phyloP scores from a whole-genome alignment of 2,329 filamentous ascomycete genomes.

The Exutisphaerella laricina region DNA sequence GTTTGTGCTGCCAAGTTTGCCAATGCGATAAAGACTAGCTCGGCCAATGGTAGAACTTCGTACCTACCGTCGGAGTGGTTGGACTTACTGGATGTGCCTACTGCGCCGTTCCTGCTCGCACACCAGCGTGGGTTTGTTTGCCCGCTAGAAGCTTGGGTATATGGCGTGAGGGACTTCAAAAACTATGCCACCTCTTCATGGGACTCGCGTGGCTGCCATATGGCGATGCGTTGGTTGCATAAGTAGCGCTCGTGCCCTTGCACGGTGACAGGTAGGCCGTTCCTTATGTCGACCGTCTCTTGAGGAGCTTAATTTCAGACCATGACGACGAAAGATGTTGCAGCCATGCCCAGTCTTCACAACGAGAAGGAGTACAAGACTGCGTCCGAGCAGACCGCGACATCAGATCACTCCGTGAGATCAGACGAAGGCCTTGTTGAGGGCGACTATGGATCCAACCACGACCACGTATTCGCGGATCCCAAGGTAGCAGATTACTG shows the following conservation, averaged over 20 bases:
- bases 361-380: background rate
- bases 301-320: too few species aligned
- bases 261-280: background rate
- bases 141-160: background rate
- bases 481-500: slow-evolving; percentile 51
- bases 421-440: slow-evolving; percentile 14
- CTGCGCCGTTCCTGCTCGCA: background rate
- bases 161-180: background rate
- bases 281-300: background rate
- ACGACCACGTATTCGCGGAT: slow-evolving; percentile 42
- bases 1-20: background rate
- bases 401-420: slow-evolving; percentile 4
- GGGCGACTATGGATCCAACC: slow-evolving; percentile 16
- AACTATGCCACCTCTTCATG: background rate
- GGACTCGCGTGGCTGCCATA: slow-evolving; percentile 3
- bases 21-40: background rate
- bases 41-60: background rate
- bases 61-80: too few species aligned
- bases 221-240: slow-evolving; percentile 4
- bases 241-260: background rate
- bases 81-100: background rate
- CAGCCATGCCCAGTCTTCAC: too few species aligned
- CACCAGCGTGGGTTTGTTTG: background rate
- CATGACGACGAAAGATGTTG: too few species aligned
- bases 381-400: background rate